phyloP scores from a whole-genome alignment of 1,284 basidiomycete genomes.

The Xanthoconium separans region DNA sequence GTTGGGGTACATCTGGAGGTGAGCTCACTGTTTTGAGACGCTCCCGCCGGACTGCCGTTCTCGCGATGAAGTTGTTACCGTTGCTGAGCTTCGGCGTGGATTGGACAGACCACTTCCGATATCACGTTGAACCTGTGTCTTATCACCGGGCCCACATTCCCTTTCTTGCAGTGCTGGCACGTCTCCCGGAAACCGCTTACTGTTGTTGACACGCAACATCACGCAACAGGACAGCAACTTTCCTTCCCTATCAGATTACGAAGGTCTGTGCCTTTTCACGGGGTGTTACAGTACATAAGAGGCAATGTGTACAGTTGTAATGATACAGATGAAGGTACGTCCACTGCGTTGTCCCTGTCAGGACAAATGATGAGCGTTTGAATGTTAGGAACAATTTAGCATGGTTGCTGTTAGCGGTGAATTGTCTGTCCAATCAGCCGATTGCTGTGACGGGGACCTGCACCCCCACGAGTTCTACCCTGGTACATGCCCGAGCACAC shows the following conservation, averaged over 20 bases:
- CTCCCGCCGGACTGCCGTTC: neutral
- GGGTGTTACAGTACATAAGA: neutral
- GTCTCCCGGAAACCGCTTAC: neutral
- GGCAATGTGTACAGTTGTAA: neutral
- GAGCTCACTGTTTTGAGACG: neutral
- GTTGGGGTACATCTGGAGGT: too few species aligned
- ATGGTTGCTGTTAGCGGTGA: neutral
- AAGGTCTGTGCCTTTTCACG: neutral
- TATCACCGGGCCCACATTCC: neutral
- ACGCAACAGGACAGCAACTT: neutral
- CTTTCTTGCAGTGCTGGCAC: neutral
- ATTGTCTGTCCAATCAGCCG: neutral
- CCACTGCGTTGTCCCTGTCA: neutral
- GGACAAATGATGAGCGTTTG: neutral
- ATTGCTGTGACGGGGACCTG: neutral
- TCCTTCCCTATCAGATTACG: too few species aligned
- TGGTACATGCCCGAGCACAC: slow-evolving; percentile 9
- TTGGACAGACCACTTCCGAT: slow-evolving; percentile 36
- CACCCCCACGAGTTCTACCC: slow-evolving; percentile 19
- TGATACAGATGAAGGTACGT: slow-evolving; percentile 5
- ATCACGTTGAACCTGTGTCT: neutral
- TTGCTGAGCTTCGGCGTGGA: slow-evolving; percentile 72
- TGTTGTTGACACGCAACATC: neutral
- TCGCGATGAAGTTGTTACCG: slow-evolving; percentile 48
- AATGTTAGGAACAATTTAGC: neutral